A percentile compares a stretch with the other conserved stretches of the same genome.
phyloP scores from a whole-genome alignment of 2,329 filamentous ascomycete genomes.

The Curvularia sp. region DNA sequence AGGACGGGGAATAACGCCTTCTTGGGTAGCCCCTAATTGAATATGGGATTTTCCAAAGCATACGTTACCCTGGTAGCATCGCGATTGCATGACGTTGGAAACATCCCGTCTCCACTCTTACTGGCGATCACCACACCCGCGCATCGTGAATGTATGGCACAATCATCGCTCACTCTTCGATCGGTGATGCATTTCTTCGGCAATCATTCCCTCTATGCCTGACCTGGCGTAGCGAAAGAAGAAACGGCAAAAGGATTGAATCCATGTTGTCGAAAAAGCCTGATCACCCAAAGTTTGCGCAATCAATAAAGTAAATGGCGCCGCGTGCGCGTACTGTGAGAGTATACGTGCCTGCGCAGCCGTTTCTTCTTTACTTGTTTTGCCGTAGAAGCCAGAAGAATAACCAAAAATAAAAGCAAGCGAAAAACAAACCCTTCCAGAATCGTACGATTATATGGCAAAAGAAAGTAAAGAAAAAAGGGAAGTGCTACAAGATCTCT shows the following conservation, averaged over 20 bases:
- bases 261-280: neutral
- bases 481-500: neutral
- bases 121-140: neutral
- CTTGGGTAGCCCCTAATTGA: neutral
- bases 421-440: neutral
- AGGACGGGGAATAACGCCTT: neutral
- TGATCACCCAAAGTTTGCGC: neutral
- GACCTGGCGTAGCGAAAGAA: neutral
- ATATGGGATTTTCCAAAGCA: neutral
- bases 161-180: neutral
- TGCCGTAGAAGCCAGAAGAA: neutral
- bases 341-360: neutral
- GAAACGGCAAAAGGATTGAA: neutral
- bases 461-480: neutral
- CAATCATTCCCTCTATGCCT: neutral
- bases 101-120: neutral
- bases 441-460: neutral
- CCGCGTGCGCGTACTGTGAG: neutral
- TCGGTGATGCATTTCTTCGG: neutral
- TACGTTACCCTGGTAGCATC: neutral
- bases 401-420: neutral
- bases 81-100: constrained; percentile 8
- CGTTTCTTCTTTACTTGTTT: neutral
- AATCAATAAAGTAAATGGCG: neutral
- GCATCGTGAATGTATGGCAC: neutral